Evolutionary conservation across 768 basidiomycete genomes (phyloP).

Genomic region (Auricularia auricula-judae): DNA sequence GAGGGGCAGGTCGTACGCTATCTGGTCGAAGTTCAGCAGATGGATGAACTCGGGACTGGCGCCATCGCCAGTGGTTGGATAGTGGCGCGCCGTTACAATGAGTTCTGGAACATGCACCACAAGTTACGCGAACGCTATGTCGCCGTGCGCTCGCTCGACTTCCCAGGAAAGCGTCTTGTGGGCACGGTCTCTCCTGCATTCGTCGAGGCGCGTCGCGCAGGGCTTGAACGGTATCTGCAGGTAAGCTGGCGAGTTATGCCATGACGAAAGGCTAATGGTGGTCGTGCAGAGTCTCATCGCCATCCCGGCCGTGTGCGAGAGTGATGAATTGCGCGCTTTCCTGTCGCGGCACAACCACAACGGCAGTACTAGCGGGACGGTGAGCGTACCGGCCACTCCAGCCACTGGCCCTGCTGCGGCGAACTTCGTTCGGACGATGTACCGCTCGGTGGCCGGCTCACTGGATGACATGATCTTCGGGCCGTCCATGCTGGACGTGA

Average conservation of each 20-base stretch:
- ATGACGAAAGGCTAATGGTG: neutral
- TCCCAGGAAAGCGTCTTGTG: slow-evolving; percentile 90
- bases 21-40: slow-evolving; percentile 83
- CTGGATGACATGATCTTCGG: slow-evolving; percentile 97
- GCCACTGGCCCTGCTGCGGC: slow-evolving; percentile 34
- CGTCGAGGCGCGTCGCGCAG: slow-evolving; percentile 66
- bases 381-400: neutral
- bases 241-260: slow-evolving; percentile 30
- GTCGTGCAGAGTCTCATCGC: slow-evolving; percentile 52
- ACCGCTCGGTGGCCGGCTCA: slow-evolving; percentile 85
- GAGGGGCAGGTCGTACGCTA: slow-evolving; percentile 81
- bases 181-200: slow-evolving; percentile 72
- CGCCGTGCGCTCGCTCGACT: slow-evolving; percentile 61
- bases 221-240: slow-evolving; percentile 85
- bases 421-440: slow-evolving; percentile 69
- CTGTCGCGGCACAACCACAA: slow-evolving; percentile 65
- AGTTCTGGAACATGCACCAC: slow-evolving; percentile 84
- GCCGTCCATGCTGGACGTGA: slow-evolving; percentile 90
- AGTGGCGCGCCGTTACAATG: slow-evolving; percentile 86
- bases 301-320: slow-evolving; percentile 68
- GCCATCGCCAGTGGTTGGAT: slow-evolving; percentile 79
- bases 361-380: neutral
- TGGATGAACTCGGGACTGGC: slow-evolving; percentile 56
- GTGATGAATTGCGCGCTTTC: slow-evolving; percentile 71
- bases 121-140: slow-evolving; percentile 68